Percentiles rank a stretch among this genome's conserved stretches.
These are phyloP conservation scores for Turritis glabra DNA, from an alignment of 345 rosid genomes.

Conservation along the genomic window DNA sequence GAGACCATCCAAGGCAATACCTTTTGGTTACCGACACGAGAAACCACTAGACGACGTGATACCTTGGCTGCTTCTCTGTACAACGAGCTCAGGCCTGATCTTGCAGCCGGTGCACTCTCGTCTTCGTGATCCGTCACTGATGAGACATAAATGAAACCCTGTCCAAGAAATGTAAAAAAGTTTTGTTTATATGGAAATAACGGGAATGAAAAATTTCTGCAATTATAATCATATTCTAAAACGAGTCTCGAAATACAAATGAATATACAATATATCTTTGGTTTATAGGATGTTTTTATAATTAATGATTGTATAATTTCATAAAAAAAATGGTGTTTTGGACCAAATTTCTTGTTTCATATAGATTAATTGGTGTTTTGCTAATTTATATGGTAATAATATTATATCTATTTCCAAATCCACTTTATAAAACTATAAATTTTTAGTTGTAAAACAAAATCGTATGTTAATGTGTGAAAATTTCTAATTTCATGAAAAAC, in stretches of 20 bases:
- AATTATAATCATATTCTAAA: background rate
- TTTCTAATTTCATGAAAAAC: too few relatives aligned
- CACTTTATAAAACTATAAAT: background rate
- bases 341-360: background rate
- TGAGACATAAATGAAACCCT: conserved; percentile 95
- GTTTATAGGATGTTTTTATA: background rate
- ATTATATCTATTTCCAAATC: background rate
- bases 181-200: background rate
- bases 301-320: background rate
- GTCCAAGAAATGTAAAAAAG: conserved; percentile 2
- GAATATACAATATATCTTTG: background rate
- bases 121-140: conserved; percentile 66
- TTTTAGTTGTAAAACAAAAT: background rate
- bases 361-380: background rate
- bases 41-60: conserved; percentile 62
- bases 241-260: background rate
- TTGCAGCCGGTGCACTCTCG: conserved; percentile 62
- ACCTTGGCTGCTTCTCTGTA: conserved; percentile 64
- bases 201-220: background rate
- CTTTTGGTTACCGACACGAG: conserved; percentile 77
- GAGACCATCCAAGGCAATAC: conserved; percentile 94
- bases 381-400: background rate
- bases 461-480: background rate
- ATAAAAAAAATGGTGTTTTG: background rate
- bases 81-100: conserved; percentile 71